These are phyloP conservation scores for Colletotrichum sansevieriae DNA, from an alignment of 2,329 filamentous ascomycete species.

Conservation along the genomic window DNA sequence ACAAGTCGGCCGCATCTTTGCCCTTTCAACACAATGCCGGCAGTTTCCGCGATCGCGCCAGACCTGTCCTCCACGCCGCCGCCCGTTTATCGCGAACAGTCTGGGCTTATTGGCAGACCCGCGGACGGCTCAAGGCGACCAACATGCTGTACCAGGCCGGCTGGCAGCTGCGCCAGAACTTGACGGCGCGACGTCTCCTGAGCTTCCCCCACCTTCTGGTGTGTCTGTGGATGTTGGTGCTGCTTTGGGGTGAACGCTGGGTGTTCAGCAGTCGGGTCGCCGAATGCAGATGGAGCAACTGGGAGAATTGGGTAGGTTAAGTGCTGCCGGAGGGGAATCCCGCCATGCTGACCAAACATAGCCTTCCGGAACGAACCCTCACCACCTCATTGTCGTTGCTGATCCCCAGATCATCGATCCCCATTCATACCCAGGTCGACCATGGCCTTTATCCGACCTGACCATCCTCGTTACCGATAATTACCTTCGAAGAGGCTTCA, in stretches of 20 bases:
- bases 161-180: conserved; percentile 57
- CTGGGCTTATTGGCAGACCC: conserved; percentile 38
- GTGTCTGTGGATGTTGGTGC: conserved; percentile 78
- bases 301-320: conserved; percentile 89
- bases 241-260: conserved; percentile 89
- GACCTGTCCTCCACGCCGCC: conserved; percentile 22
- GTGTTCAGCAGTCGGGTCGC: conserved; percentile 79
- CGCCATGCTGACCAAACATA: conserved; percentile 52
- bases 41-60: conserved; percentile 41
- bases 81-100: conserved; percentile 24
- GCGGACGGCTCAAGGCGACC: conserved; percentile 29
- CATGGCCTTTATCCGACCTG: conserved; percentile 68
- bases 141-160: conserved; percentile 30
- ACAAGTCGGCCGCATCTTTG: conserved; percentile 18
- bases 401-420: conserved; percentile 94
- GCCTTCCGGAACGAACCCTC: conserved; percentile 83
- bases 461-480: conserved; percentile 81
- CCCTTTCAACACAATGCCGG: conserved; percentile 42
- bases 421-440: conserved; percentile 91
- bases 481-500: conserved; percentile 87
- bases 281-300: conserved; percentile 83
- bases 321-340: not conserved
- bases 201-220: conserved; percentile 78
- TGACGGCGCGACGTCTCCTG: conserved; percentile 65
- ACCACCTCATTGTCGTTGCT: conserved; percentile 86